Evolutionary conservation across 2,329 filamentous ascomycete genomes (phyloP).

Genomic region (Penicillium vulpinum): DNA sequence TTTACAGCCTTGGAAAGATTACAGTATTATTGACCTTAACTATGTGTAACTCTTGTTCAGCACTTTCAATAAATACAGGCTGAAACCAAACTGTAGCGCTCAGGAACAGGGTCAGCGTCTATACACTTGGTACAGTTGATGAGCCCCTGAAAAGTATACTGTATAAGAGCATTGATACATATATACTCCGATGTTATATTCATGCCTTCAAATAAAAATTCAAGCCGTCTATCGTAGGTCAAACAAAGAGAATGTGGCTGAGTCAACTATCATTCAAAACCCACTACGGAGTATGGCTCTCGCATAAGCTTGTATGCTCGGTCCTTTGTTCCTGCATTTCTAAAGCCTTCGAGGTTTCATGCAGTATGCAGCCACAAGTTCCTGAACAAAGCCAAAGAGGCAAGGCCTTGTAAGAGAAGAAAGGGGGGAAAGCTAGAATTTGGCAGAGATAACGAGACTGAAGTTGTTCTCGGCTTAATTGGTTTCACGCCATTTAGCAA

Average conservation of each 20-base stretch:
- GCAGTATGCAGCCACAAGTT: slow-evolving; percentile 1
- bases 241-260: slow-evolving; percentile 1
- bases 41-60: neutral
- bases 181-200: too few relatives aligned
- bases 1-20: slow-evolving; percentile 6
- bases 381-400: neutral
- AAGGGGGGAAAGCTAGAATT: neutral
- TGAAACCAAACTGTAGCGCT: slow-evolving; percentile 11
- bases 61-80: neutral
- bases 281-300: neutral
- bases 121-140: slow-evolving; percentile 20
- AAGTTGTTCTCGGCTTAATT: neutral
- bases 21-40: neutral
- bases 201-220: neutral
- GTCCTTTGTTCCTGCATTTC: slow-evolving; percentile 3
- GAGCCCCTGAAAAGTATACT: slow-evolving; percentile 10
- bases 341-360: neutral
- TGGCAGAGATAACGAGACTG: neutral
- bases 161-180: too few relatives aligned
- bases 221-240: neutral
- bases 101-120: slow-evolving; percentile 36
- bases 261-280: neutral
- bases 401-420: neutral
- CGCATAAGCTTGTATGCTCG: neutral
- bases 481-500: neutral